Conservation (phyloP, 192 early-diverging fungal genomes). For the Backusella morwellensis region DNA sequence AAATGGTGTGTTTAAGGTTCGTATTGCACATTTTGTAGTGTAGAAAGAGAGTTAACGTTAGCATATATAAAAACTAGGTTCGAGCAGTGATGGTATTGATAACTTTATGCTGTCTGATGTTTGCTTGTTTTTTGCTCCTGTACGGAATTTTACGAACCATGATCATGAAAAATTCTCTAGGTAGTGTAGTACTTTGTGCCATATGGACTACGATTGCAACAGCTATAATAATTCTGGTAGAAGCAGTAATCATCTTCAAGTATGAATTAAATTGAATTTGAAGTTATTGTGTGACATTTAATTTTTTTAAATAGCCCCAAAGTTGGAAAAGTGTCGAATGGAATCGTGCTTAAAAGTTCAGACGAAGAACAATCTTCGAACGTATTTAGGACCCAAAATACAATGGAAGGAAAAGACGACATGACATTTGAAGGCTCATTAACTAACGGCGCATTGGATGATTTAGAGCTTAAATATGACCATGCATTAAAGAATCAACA, state of each 20-base stretch:
- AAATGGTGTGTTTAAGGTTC: slow-evolving; percentile 19
- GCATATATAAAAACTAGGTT: neutral
- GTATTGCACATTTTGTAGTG: neutral
- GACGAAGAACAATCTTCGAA: neutral
- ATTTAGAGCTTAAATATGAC: neutral
- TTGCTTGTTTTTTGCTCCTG: slow-evolving; percentile 26
- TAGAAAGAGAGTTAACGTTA: neutral
- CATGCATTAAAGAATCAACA: neutral
- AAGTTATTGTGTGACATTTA: neutral
- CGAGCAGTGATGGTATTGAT: slow-evolving; percentile 17
- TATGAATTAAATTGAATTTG: neutral
- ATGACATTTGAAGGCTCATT: slow-evolving; percentile 1
- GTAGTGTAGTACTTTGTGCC: slow-evolving; percentile 3
- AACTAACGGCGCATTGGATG: neutral
- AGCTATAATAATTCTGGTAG: slow-evolving; percentile 10
- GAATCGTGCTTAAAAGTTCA: neutral
- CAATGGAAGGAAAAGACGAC: neutral
- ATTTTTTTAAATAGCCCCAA: neutral
- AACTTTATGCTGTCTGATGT: slow-evolving; percentile 12
- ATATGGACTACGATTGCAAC: slow-evolving; percentile 24
- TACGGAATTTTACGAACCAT: slow-evolving; percentile 28
- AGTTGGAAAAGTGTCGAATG: neutral
- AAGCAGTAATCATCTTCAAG: slow-evolving; percentile 26
- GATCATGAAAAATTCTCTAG: slow-evolving; percentile 16
- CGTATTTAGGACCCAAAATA: neutral